These are phyloP conservation scores for Cornus kousa DNA, from an alignment of 148 eudicot genomes.

Conservation along the genomic window DNA sequence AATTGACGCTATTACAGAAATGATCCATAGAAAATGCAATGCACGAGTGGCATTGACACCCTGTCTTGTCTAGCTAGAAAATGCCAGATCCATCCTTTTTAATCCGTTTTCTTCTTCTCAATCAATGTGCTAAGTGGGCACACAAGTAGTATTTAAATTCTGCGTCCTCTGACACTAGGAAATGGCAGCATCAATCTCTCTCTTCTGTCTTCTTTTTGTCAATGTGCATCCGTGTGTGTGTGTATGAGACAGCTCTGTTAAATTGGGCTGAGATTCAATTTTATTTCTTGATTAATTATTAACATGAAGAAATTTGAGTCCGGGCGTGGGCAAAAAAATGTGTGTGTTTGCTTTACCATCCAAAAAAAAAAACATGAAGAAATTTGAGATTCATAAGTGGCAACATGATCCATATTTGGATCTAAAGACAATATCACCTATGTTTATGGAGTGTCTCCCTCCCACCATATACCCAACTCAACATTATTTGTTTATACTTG, in stretches of 20 bases:
- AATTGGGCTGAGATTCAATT: no score
- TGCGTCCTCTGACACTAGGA: not conserved
- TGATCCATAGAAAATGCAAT: not conserved
- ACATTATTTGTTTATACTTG: not conserved
- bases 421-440: not conserved
- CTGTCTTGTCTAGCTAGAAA: slow-evolving; percentile 2
- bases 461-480: not conserved
- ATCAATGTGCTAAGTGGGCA: not conserved
- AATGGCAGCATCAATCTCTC: not conserved
- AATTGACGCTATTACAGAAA: not conserved
- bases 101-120: not conserved
- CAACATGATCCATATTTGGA: no score
- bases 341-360: no score
- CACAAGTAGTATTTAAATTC: not conserved
- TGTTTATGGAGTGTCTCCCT: not conserved
- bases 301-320: no score
- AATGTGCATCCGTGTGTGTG: not conserved
- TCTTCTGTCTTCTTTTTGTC: not conserved
- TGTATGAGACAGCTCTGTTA: no score
- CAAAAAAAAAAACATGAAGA: no score
- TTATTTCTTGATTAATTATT: no score
- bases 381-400: no score
- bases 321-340: no score
- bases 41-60: not conserved
- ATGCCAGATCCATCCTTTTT: not conserved